Percentiles rank a stretch among this genome's conserved stretches.
Conservation (phyloP, 306 rosid species). For the Canavalia gladiata region DNA sequence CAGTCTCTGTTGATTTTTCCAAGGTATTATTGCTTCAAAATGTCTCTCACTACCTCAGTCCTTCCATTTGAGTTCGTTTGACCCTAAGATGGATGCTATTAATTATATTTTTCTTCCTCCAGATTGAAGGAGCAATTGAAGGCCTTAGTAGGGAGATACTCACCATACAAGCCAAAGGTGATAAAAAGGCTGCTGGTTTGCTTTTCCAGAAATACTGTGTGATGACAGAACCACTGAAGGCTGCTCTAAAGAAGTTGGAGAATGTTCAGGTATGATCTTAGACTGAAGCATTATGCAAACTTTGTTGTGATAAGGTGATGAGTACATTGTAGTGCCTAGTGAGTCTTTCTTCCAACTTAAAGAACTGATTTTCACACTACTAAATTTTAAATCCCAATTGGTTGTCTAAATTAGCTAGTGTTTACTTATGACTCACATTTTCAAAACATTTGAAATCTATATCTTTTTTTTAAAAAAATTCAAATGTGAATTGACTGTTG, state of each 20-base stretch:
- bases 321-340: conserved; percentile 10
- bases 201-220: conserved; percentile 72
- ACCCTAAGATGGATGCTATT: conserved; percentile 31
- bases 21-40: conserved; percentile 63
- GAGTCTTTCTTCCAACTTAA: background rate
- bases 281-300: conserved; percentile 22
- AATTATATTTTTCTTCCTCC: conserved; percentile 30
- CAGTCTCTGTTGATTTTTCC: conserved; percentile 82
- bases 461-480: background rate
- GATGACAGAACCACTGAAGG: conserved; percentile 70
- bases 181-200: conserved; percentile 80
- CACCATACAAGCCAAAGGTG: conserved; percentile 91
- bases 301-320: conserved; percentile 22
- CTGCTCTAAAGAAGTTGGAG: conserved; percentile 77
- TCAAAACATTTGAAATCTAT: background rate
- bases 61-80: conserved; percentile 11
- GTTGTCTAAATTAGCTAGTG: conserved; percentile 15
- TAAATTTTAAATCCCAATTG: background rate
- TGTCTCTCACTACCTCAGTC: conserved; percentile 23
- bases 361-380: background rate
- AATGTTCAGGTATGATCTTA: conserved; percentile 68
- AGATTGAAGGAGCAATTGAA: conserved; percentile 92
- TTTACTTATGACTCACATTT: background rate
- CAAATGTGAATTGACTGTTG: background rate
- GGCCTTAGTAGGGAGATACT: conserved; percentile 88